Evolutionary conservation across 306 rosid genomes (phyloP), one percentile per base, ranked within the genome.

Genomic region (Sicyos baderoa): DNA sequence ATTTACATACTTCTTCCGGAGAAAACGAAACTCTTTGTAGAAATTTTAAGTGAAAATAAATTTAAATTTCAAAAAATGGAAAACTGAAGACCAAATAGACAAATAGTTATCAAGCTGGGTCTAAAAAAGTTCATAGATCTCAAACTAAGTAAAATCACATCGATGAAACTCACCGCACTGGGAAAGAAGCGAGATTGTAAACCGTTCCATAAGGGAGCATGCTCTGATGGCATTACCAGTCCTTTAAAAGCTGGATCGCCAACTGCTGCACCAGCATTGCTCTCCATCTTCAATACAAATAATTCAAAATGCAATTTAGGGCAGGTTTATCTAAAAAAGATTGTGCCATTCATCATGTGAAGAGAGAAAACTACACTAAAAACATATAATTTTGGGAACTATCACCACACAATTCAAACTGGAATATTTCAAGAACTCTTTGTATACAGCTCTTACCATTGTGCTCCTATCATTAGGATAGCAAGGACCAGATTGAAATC

Each of bases 201-300:
- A 74, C 89, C 84, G 56, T 86, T 93, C 91, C 88, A 84, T 17
- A 70, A 22, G 44, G 81, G 77, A 58, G 89, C 82, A 68, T 78
- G 83, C 60, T 83, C 90, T 71, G 90, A 81, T 74, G 83, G 48
- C 79, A 59, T 86, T 56, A 79, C 73, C n/a, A 76, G 79, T 74
- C 91, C 87, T 76, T 81, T 90, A 78, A 81, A 65, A 71, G 91
- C 76, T 10, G 85, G 85, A 82, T 78, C 81, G 47, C 81, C 66
- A 75, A 71, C 74, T 61, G 73, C 76, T 76, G 87, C 80, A 79
- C 72, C 74, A 53, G 53, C 65, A 71, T 76, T 74, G 73, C 63
- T 85, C 82, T 84, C 96, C 83, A 84, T 81, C 99, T 94, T 87
- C 76, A 81, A 70, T 70, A 63, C 53, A 80, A 71, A 55, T 75